Evolutionary conservation across 1,284 basidiomycete genomes (phyloP).

Genomic region (Fomitopsis pinicola): DNA sequence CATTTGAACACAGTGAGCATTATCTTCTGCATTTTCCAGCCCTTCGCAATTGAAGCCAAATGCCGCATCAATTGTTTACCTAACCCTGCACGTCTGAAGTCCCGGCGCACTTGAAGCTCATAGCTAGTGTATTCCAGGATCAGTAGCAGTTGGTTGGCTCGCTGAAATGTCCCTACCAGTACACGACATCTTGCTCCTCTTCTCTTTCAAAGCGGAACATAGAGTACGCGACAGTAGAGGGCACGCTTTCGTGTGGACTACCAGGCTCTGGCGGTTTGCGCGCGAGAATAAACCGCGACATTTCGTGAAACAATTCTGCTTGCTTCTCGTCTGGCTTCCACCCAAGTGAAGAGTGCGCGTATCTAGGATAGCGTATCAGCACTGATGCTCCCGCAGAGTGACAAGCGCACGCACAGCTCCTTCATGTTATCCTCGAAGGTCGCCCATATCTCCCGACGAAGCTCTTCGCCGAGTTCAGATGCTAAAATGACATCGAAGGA

Average conservation of each 20-base stretch:
- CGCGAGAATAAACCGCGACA: constrained; percentile 58
- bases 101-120: constrained; percentile 57
- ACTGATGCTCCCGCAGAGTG: too few relatives aligned
- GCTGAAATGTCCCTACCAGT: constrained; percentile 48
- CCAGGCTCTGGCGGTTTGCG: constrained; percentile 10
- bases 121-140: constrained; percentile 42
- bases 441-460: constrained; percentile 45
- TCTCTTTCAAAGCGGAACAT: constrained; percentile 75
- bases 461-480: constrained; percentile 32
- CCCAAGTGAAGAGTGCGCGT: constrained; percentile 55
- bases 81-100: constrained; percentile 46
- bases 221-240: constrained; percentile 43
- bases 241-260: constrained; percentile 7
- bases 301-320: constrained; percentile 53
- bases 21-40: constrained; percentile 58
- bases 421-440: constrained; percentile 58
- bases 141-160: not conserved
- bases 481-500: constrained; percentile 25
- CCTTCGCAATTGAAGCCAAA: constrained; percentile 45
- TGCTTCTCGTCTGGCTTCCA: constrained; percentile 58
- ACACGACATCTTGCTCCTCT: constrained; percentile 50
- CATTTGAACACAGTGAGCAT: constrained; percentile 73
- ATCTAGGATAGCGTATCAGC: constrained; percentile 30
- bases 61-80: constrained; percentile 49
- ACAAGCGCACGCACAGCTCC: constrained; percentile 32